Base-by-base conservation (phyloP, 805 yeast species). In the Lachancea sp. region DNA sequence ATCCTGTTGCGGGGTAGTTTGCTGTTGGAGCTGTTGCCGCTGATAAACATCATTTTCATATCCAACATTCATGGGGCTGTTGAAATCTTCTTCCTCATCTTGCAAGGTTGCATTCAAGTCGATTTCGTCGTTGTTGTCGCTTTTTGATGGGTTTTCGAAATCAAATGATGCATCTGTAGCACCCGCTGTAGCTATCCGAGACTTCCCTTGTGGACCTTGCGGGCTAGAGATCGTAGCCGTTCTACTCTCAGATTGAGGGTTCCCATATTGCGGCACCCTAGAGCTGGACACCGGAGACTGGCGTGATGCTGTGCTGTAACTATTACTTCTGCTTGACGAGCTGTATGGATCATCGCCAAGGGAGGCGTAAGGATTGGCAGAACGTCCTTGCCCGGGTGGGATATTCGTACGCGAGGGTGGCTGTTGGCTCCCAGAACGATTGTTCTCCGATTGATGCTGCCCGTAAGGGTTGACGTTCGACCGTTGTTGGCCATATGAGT, bases 11-110 rank as follows among this genome's bases (percentile, higher is more conserved):
- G 52, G 57, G 13, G 41, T 50, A 31, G 48, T 49, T 41, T 54
- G 50, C 30, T 50, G 60, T 26, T 53, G 54, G 36, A 55, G 51
- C 33, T 50, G 50, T 29, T 52, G 55, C 10, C 42, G 41, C 20
- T 49, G 49, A 44, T 29, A 39, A 1, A 19, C 19, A 31, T 18
- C 22, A 25, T 33, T 30, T n/a, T 34, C 34, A 20, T 45, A 47
- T 6, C 37, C 38, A 25, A 43, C 56, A 27, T 51, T 48, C 4
- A 49, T 44, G 16, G 60, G 57, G 3, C 62, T 63, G 45, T 63
- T 64, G 37, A 63, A 54, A 48, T 63, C 67, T 40, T 62, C 65
- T 10, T 53, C 58, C 4, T 44, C 59, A 32, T 48, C 52, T 26
- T 50, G 52, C 29, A 53, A 41, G n/a, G 63, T 49, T 10, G 55